Base-by-base conservation (phyloP, 352 stramenopile genomes). In the Pythium chondricola region DNA sequence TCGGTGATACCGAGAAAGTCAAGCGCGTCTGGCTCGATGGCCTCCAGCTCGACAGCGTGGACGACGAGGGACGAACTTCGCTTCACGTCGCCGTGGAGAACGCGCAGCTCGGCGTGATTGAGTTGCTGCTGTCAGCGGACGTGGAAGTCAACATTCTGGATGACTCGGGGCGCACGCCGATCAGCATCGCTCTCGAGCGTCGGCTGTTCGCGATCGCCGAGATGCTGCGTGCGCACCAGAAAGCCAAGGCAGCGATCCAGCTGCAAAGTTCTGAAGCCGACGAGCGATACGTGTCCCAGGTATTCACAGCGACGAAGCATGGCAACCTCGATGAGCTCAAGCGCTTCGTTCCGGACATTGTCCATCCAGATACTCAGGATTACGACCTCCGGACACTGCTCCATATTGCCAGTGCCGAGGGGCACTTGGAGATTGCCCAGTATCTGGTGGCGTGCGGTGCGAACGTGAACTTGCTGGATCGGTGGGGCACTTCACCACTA, bases 31-130 rank as follows among this genome's bases (percentile, higher is more conserved):
- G 80, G 80, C 68, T 92, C 18, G 61, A 70, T 14, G 76, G 80
- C 0, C 40, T 86, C 24, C 63, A 67, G 36, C 67, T 92, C n/a
- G 69, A 92, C 51, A 59, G 71, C 13, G 62, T 65, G 4, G 77
- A 92, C 57, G 55, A 60, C 0, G 20, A 46, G 0, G 76, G 80
- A 20, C 67, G 75, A 6, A 86, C 81, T 8, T 80, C 81, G 43
- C 65, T 92, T n/a, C 81, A 92, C 45, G 66, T 89, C 8, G 81
- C 81, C 0, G 78, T 89, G 9, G 81, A 90, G 42, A 83, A 76
- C 21, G 66, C 58, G 5, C 76, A 89, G 46, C 26, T 92, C 6
- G 69, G 67, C 6, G 72, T 88, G 32, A 83, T 92, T 43, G 81
- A 92, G 57, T 45, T 92, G 22, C 39, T 92, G 43, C 47, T 92